phyloP scores from a whole-genome alignment of 2,329 filamentous ascomycete species.

The Phialemoniopsis sp. region DNA sequence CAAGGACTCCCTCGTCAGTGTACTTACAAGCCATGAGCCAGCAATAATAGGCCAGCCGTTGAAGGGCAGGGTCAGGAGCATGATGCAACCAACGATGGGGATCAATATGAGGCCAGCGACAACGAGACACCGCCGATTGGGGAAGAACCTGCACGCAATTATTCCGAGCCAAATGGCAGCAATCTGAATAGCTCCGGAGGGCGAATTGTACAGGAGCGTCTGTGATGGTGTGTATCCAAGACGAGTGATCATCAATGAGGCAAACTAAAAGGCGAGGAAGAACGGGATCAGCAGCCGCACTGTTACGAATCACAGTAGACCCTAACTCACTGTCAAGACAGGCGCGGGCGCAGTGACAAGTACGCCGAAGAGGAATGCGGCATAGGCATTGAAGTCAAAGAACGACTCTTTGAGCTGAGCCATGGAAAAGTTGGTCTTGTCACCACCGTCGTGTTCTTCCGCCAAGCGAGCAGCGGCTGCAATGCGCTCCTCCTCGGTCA shows the following conservation, averaged over 20 bases:
- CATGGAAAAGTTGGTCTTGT: conserved; percentile 35
- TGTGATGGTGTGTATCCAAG: too few relatives aligned
- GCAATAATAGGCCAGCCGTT: conserved; percentile 43
- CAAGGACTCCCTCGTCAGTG: too few relatives aligned
- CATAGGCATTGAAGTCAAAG: conserved; percentile 36
- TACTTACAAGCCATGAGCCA: conserved; percentile 33
- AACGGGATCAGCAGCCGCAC: too few relatives aligned
- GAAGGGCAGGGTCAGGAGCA: conserved; percentile 34
- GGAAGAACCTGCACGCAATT: conserved; percentile 24
- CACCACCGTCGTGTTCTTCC: conserved; percentile 23
- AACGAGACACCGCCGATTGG: conserved; percentile 28
- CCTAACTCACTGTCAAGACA: conserved; percentile 31
- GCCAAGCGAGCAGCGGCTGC: conserved; percentile 26
- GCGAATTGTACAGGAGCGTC: too few relatives aligned
- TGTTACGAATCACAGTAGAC: too few relatives aligned
- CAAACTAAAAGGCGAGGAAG: too few relatives aligned
- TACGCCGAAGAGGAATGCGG: conserved; percentile 39
- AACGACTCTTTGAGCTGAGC: conserved; percentile 38
- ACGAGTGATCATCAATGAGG: too few relatives aligned
- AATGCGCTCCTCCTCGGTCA: conserved; percentile 37
- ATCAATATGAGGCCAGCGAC: conserved; percentile 32
- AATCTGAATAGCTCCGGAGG: conserved; percentile 23
- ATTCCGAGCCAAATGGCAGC: conserved; percentile 40
- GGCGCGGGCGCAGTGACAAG: conserved; percentile 41
- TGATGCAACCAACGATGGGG: conserved; percentile 35